These are phyloP conservation scores for Epichloe brachyelytri DNA, from an alignment of 2,329 filamentous ascomycete genomes.

Conservation along the genomic window DNA sequence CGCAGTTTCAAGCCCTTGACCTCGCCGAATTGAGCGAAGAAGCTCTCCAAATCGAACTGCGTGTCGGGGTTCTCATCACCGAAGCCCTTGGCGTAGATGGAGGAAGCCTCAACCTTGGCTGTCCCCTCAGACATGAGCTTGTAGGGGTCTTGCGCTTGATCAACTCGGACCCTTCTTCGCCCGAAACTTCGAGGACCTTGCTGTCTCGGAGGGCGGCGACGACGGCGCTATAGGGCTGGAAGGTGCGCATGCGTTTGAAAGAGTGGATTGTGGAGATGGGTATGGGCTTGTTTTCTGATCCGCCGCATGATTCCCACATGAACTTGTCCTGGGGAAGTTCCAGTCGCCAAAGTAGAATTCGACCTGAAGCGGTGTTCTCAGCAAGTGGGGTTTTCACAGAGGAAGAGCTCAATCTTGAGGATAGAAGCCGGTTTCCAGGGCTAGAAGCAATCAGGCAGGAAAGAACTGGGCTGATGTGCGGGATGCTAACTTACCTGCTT, in stretches of 20 bases:
- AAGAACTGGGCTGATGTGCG: too few relatives aligned
- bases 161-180: conserved; percentile 58
- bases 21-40: conserved; percentile 71
- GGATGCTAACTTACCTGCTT: conserved; percentile 48
- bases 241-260: conserved; percentile 94
- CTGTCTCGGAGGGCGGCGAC: conserved; percentile 74
- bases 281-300: conserved; percentile 70
- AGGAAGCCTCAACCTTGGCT: conserved; percentile 56
- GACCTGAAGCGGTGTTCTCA: conserved; percentile 39
- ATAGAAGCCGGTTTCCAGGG: neutral
- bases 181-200: conserved; percentile 57
- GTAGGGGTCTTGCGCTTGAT: conserved; percentile 65
- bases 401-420: neutral
- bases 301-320: conserved; percentile 66
- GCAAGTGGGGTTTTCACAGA: neutral
- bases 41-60: conserved; percentile 88
- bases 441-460: too few relatives aligned
- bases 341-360: conserved; percentile 94
- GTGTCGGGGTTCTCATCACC: conserved; percentile 70
- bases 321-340: conserved; percentile 86
- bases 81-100: conserved; percentile 90
- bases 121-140: conserved; percentile 45
- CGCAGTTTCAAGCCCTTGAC: conserved; percentile 79
- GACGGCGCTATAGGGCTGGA: conserved; percentile 76
- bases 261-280: conserved; percentile 63